A percentile compares a stretch with the other conserved stretches of the same genome.
These are phyloP conservation scores for Chalciporus pseudorubinellus DNA, from an alignment of 768 basidiomycete species.

Conservation along the genomic window DNA sequence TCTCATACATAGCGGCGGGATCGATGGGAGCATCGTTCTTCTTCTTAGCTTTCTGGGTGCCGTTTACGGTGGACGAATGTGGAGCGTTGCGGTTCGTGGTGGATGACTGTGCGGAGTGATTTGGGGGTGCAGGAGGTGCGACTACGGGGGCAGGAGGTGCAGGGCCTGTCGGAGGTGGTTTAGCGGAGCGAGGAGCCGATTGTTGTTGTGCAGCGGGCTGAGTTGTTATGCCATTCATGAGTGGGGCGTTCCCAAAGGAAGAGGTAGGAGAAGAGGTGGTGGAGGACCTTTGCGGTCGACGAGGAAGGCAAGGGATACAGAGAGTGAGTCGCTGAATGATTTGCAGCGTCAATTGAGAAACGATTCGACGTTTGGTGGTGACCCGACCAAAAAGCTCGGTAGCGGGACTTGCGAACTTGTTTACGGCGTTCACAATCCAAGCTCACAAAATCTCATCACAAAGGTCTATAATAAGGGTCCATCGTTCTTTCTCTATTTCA, in stretches of 20 bases:
- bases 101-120: conserved; percentile 37
- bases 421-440: no score
- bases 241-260: conserved; percentile 24
- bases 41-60: conserved; percentile 63
- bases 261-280: conserved; percentile 7
- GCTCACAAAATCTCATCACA: no score
- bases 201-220: conserved; percentile 10
- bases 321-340: conserved; percentile 26
- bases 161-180: conserved; percentile 56
- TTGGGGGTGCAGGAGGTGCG: conserved; percentile 55
- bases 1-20: conserved; percentile 85
- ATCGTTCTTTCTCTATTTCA: neutral
- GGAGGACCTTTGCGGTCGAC: conserved; percentile 24
- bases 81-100: conserved; percentile 33
- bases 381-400: neutral
- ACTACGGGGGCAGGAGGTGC: conserved; percentile 60
- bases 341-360: conserved; percentile 10
- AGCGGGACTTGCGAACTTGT: neutral
- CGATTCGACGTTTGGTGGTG: conserved; percentile 4
- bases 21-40: conserved; percentile 66
- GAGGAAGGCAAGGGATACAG: conserved; percentile 28
- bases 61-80: conserved; percentile 29
- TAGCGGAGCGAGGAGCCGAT: conserved; percentile 37
- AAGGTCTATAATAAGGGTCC: neutral
- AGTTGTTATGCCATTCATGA: conserved; percentile 50